Evolutionary conservation across 1,284 basidiomycete genomes (phyloP), one percentile per base, ranked within the genome.

Genomic region (Thecaphora frezii): DNA sequence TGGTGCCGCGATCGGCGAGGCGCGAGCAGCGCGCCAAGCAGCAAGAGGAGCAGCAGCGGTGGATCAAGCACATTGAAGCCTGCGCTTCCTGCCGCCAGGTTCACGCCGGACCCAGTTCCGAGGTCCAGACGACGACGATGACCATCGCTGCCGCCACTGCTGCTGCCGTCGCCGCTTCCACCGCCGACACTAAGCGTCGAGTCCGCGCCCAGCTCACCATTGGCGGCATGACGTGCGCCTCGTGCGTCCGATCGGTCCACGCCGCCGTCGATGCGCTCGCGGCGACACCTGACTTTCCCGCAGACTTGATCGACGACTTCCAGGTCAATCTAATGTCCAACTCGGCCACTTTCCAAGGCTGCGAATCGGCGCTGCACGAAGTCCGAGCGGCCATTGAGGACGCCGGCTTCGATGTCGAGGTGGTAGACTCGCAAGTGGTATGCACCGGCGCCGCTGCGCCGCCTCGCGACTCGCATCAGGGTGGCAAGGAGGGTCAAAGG

Each of bases 1-100:
- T 28, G 22, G 43, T 26, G 43, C 12, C 19, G 19, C 44, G 33
- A 25, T 48, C 22, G 36, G 51, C 49, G 44, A 59, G 24, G 13
- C 42, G 18, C n/a, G 22, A 54, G 2, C 12, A 40, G 19, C 53
- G 55, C 24, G 14, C 42, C 0, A 42, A 21, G 0, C 50, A 52
- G 22, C 18, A 46, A 24, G 51, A 49, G 19, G 4, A 43, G 37
- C 28, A 73, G 67, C 18, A 69, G 73, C 39, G 58, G 61, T 54
- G 63, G 65, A 46, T 55, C 52, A 51, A 40, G n/a, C 81, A 82
- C 58, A 52, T 80, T 16, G 72, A 77, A 26, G 69, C 67, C 51
- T 82, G 81, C 28, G 28, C 28, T 13, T 28, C 28, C 7, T 28
- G 28, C 28, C 28, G 13, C 7, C 7, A 28, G 28, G n/a, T n/a